phyloP scores from a whole-genome alignment of 2,329 filamentous ascomycete species.

The Verticillium tricorpus region DNA sequence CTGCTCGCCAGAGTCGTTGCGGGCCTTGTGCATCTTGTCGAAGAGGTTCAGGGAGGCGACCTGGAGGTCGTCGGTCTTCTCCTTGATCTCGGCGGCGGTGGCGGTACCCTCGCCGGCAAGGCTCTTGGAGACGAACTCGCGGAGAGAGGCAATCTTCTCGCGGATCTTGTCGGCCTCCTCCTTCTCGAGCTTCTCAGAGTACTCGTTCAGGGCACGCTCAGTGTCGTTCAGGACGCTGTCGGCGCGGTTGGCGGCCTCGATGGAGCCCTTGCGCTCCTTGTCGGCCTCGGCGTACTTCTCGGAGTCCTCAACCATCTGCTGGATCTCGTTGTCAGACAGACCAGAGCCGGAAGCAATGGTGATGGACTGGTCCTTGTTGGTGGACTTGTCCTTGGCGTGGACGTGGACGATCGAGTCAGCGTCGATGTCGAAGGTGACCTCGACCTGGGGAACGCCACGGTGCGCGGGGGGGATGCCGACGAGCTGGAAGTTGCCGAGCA shows the following conservation, averaged over 20 bases:
- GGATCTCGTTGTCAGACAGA: slow-evolving; percentile 90
- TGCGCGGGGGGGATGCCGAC: slow-evolving; percentile 94
- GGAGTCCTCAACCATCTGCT: slow-evolving; percentile 96
- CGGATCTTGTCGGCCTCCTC: slow-evolving; percentile 86
- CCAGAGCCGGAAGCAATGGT: slow-evolving; percentile 97
- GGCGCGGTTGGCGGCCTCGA: slow-evolving; percentile 95
- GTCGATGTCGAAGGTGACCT: slow-evolving; percentile 98
- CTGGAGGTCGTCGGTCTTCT: slow-evolving; percentile 98
- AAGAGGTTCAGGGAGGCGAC: slow-evolving; percentile 93
- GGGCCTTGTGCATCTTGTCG: slow-evolving; percentile 99
- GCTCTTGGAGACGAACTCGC: slow-evolving; percentile 89
- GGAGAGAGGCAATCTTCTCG: slow-evolving; percentile 84
- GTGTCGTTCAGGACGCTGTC: slow-evolving; percentile 97
- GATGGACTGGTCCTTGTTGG: slow-evolving; percentile 99
- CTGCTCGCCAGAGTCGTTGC: slow-evolving; percentile 59
- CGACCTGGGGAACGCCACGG: slow-evolving; percentile 92
- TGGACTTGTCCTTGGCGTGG: slow-evolving; percentile 97
- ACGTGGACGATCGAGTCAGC: slow-evolving; percentile 98
- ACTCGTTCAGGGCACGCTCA: slow-evolving; percentile 97
- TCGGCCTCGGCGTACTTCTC: slow-evolving; percentile 94
- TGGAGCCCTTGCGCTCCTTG: slow-evolving; percentile 93
- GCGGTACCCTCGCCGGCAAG: slow-evolving; percentile 84
- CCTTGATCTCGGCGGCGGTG: slow-evolving; percentile 91
- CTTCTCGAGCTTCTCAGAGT: slow-evolving; percentile 95
- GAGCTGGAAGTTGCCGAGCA: slow-evolving; percentile 98